Conservation (phyloP, 1,284 basidiomycete species). For the Sporisorium sorghi region DNA sequence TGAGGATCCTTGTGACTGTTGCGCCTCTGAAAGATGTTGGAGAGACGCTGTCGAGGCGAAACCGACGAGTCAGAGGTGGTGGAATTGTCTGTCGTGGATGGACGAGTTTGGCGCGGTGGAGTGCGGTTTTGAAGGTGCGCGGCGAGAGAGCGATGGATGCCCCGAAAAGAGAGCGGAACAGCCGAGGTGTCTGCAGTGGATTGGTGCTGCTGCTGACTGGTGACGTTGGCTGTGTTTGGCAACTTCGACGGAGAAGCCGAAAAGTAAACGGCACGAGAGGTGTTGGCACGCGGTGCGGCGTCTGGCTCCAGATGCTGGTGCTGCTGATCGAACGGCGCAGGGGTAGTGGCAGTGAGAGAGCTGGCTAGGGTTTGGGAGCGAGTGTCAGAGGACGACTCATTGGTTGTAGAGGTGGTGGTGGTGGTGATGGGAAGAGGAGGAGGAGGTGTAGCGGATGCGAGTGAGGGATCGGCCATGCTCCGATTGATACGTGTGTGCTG, state of each 20-base stretch:
- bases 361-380: not conserved
- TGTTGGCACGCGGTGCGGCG: constrained; percentile 1
- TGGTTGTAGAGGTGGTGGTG: not conserved
- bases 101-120: constrained; percentile 6
- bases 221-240: too few relatives aligned
- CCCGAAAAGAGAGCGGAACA: constrained; percentile 13
- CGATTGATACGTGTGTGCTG: constrained; percentile 5
- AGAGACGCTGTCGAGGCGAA: constrained; percentile 15
- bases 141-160: constrained; percentile 31
- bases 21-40: constrained; percentile 23
- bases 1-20: constrained; percentile 6
- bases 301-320: not conserved
- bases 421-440: constrained; percentile 6
- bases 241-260: constrained; percentile 4
- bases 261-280: constrained; percentile 17
- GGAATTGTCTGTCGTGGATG: not conserved
- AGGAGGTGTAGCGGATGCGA: constrained; percentile 4
- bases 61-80: constrained; percentile 4
- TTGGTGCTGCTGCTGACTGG: not conserved
- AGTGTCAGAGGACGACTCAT: not conserved
- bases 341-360: not conserved
- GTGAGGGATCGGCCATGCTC: constrained; percentile 31
- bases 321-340: not conserved
- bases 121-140: constrained; percentile 27
- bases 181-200: not conserved